Evolutionary conservation across 345 rosid species (phyloP).

Genomic region (Populus euphratica): DNA sequence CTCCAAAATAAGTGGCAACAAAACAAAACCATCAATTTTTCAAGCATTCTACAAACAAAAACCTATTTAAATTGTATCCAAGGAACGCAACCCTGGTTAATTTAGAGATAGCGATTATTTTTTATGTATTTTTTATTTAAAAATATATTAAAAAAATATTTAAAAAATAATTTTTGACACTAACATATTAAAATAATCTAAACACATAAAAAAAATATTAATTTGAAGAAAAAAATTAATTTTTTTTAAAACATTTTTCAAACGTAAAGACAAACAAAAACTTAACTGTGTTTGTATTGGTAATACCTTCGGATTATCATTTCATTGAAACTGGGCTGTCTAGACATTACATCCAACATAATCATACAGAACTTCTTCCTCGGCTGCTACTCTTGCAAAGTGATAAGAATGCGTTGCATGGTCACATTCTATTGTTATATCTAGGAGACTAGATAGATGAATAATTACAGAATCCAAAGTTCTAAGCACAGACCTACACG

Average conservation of each 20-base stretch:
- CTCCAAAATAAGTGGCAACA: neutral
- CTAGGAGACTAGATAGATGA: neutral
- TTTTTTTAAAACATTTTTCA: too few relatives aligned
- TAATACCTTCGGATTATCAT: neutral
- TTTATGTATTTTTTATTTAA: too few relatives aligned
- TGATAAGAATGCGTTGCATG: neutral
- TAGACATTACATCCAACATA: neutral
- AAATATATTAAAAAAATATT: too few relatives aligned
- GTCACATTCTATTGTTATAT: neutral
- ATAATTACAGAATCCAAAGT: neutral
- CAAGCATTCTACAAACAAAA: neutral
- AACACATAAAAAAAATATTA: too few relatives aligned
- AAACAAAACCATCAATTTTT: neutral
- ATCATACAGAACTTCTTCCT: neutral
- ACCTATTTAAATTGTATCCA: neutral
- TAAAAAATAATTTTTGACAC: too few relatives aligned
- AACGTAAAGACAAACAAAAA: too few relatives aligned
- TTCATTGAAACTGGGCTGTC: neutral
- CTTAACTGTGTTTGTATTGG: neutral
- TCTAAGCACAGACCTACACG: neutral
- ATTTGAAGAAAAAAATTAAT: too few relatives aligned
- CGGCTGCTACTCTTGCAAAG: neutral
- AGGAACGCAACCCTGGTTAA: too few relatives aligned
- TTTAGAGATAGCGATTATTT: accelerated
- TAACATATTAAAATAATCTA: accelerated